phyloP scores from a whole-genome alignment of 176 grass and related monocot genomes.

The Ampelocalamus luodianensis region DNA sequence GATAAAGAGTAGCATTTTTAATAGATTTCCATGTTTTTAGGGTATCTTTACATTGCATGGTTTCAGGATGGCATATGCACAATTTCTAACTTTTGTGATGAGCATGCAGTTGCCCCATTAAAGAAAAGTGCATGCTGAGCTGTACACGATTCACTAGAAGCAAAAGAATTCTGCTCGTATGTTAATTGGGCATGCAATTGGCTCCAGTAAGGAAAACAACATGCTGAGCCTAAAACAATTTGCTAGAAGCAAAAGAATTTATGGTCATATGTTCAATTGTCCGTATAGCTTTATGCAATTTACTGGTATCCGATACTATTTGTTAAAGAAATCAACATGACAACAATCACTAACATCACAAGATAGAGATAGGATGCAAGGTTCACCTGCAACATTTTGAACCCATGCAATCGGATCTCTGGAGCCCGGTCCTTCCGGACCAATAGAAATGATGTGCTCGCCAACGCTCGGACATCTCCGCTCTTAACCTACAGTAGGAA shows the following conservation, averaged over 20 bases:
- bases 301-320: not conserved
- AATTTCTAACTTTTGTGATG: not conserved
- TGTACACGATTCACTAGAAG: not conserved
- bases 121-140: conserved; percentile 24
- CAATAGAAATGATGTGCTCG: conserved; percentile 82
- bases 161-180: not conserved
- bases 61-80: not conserved
- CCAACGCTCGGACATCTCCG: conserved; percentile 74
- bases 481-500: conserved; percentile 68
- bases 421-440: conserved; percentile 78
- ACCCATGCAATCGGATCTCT: conserved; percentile 87
- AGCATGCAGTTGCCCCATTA: not conserved
- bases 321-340: conserved; percentile 15
- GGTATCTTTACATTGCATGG: not conserved
- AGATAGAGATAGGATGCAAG: conserved; percentile 27
- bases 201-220: not conserved
- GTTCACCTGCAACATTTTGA: conserved; percentile 96
- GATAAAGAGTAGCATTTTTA: not conserved
- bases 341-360: conserved; percentile 34
- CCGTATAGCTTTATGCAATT: conserved; percentile 11
- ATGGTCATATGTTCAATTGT: conserved; percentile 6
- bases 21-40: conserved; percentile 20
- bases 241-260: conserved; percentile 15
- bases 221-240: not conserved
- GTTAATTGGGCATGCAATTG: conserved; percentile 1